Base-by-base conservation (phyloP, 257 asterid species). In the Plantago elongata region DNA sequence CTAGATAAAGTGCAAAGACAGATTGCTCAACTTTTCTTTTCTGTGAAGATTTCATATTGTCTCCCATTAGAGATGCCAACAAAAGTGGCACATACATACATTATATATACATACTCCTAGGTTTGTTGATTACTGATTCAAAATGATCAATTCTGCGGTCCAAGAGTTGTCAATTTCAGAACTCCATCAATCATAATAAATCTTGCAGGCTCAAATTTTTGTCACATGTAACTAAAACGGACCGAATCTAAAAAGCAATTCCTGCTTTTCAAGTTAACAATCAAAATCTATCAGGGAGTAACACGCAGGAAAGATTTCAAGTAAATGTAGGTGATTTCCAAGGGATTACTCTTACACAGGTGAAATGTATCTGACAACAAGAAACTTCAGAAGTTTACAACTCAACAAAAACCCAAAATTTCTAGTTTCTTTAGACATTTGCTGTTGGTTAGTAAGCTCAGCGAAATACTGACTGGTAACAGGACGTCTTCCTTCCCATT, bases 391-490 rank as follows among this genome's bases (percentile, higher is more conserved):
- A 50, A 57, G 9, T 48, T 54, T 34, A 34, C 56, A 27, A 48
- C 50, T 18, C 7, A 49, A 55, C 42, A 18, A 14, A 57, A 57
- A 45, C 51, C 17, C 15, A 30, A 0, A 8, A 57, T 13, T 15
- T 16, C 63, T 27, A 37, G 63, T 49, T 61, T 37, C 7, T 62
- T 44, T 17, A 0, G 17, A 22, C 52, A 57, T 56, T 51, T 13
- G 34, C 45, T 57, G 57, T 50, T 70, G 45, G 67, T 52, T 57
- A 51, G 58, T 58, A 42, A 51, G 51, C 51, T 43, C 58, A 60
- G 17, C 22, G 44, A 62, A 43, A 49, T 51, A 17, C 22, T 43
- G 13, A 15, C 55, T 54, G 6, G 30, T 51, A 63, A 48, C 27
- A 57, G 45, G 12, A 42, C 67, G 13, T 38, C 37, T 63, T 51